A percentile compares a stretch with the other conserved stretches of the same genome.
Evolutionary conservation across 352 stramenopile species (phyloP).

Genomic region (Halophytophthora batemanensis): DNA sequence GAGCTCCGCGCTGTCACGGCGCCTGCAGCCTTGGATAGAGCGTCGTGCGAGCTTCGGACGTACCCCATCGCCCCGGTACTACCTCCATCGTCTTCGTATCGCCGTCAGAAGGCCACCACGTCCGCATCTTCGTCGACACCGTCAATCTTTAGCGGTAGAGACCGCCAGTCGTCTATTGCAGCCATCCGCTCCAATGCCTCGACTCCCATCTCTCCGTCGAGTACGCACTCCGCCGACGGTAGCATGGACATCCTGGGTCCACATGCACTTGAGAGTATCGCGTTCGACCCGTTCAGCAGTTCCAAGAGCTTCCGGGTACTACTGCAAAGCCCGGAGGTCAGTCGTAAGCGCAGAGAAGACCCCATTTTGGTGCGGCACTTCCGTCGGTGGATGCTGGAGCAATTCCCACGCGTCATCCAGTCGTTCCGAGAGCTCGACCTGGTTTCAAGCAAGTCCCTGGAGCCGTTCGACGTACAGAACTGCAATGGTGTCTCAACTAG

Average conservation of each 20-base stretch:
- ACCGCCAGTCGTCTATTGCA: background rate
- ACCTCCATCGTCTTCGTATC: background rate
- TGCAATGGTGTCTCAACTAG: background rate
- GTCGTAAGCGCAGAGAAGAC: slow-evolving; percentile 14
- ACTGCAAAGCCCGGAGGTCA: slow-evolving; percentile 19
- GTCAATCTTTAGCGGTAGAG: background rate
- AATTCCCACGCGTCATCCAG: slow-evolving; percentile 33
- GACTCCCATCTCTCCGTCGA: background rate
- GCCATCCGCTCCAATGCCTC: background rate
- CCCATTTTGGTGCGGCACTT: slow-evolving; percentile 20
- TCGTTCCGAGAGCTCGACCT: slow-evolving; percentile 12
- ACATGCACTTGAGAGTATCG: slow-evolving; percentile 22
- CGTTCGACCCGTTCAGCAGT: slow-evolving; percentile 44
- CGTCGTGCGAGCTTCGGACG: slow-evolving; percentile 15
- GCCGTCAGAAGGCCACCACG: background rate
- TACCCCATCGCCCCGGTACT: slow-evolving; percentile 18
- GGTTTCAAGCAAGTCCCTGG: slow-evolving; percentile 1
- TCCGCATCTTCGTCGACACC: slow-evolving; percentile 1
- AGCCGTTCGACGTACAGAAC: background rate
- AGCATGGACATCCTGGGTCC: slow-evolving; percentile 1
- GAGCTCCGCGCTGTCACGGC: slow-evolving; percentile 1
- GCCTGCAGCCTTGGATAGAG: background rate
- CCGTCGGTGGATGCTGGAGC: slow-evolving; percentile 22
- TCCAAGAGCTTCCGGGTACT: slow-evolving; percentile 31
- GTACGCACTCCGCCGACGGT: background rate